These are phyloP conservation scores for Tetrahymena thermophila DNA, from an alignment of 73 alveolate genomes.

Conservation along the genomic window DNA sequence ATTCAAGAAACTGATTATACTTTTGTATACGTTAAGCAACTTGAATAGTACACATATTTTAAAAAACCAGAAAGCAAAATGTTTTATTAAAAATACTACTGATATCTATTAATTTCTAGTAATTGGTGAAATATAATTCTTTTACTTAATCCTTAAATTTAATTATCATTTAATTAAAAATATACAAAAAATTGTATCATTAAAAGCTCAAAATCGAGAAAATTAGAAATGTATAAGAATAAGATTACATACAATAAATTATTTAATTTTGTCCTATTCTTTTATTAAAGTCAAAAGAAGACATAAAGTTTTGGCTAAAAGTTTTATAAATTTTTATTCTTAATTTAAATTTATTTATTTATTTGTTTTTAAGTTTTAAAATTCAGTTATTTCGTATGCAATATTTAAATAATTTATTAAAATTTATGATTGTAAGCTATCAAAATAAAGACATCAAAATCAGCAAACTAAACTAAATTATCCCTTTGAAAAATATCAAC, in stretches of 20 bases:
- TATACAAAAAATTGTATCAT: neutral
- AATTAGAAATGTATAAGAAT: neutral
- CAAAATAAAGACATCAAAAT: too few relatives aligned
- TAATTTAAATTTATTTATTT: too few relatives aligned
- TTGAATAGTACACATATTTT: neutral
- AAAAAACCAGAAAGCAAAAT: neutral
- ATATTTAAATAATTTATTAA: too few relatives aligned
- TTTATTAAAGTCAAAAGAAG: neutral
- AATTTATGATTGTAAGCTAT: too few relatives aligned
- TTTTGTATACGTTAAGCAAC: neutral
- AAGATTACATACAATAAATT: neutral
- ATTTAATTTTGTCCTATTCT: neutral
- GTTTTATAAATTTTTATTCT: too few relatives aligned
- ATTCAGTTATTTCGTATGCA: too few relatives aligned
- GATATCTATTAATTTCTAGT: too few relatives aligned
- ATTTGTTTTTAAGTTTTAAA: too few relatives aligned
- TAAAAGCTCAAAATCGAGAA: neutral
- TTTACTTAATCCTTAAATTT: neutral
- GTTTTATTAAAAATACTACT: too few relatives aligned
- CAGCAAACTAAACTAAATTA: too few relatives aligned
- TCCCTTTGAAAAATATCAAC: too few relatives aligned
- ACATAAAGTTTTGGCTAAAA: neutral
- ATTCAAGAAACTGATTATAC: neutral
- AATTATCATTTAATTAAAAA: neutral
- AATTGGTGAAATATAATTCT: neutral